phyloP scores from a whole-genome alignment of 225 moss, liverwort and hornwort genomes.

The Marchantia paleacea region DNA sequence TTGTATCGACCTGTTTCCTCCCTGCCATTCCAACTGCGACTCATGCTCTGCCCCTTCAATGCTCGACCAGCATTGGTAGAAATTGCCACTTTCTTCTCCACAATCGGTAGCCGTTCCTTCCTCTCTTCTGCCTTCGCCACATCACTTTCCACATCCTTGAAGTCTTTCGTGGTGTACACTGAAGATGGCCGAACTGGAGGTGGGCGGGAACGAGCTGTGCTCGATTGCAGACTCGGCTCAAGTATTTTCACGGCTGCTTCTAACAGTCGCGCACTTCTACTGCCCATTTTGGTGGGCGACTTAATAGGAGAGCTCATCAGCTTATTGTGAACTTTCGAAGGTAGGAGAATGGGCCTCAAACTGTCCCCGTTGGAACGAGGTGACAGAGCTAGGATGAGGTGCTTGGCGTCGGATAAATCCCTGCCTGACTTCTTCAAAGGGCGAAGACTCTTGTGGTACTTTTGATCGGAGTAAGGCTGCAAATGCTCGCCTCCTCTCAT shows the following conservation, averaged over 20 bases:
- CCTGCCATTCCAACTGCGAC: conserved; percentile 46
- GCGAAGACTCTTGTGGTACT: conserved; percentile 36
- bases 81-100: conserved; percentile 24
- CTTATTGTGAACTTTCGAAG: conserved; percentile 55
- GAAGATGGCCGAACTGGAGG: conserved; percentile 30
- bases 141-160: conserved; percentile 31
- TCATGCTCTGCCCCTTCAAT: conserved; percentile 45
- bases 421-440: conserved; percentile 32
- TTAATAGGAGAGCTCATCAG: conserved; percentile 44
- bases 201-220: conserved; percentile 32
- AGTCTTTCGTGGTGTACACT: conserved; percentile 7
- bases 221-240: conserved; percentile 59
- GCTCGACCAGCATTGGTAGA: conserved; percentile 41
- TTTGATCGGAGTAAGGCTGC: conserved; percentile 39
- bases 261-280: conserved; percentile 53
- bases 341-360: conserved; percentile 44
- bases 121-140: conserved; percentile 23
- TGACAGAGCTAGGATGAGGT: conserved; percentile 59
- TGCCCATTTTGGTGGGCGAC: conserved; percentile 63
- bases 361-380: conserved; percentile 35
- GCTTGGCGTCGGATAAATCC: conserved; percentile 43
- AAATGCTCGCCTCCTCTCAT: conserved; percentile 20
- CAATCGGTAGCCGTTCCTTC: conserved; percentile 26
- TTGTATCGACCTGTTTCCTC: conserved; percentile 34
- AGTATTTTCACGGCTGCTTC: conserved; percentile 76